A percentile compares a stretch with the other conserved stretches of the same genome.
phyloP scores from a whole-genome alignment of 2,329 filamentous ascomycete species.

The Stagonosporopsis rhizophila region DNA sequence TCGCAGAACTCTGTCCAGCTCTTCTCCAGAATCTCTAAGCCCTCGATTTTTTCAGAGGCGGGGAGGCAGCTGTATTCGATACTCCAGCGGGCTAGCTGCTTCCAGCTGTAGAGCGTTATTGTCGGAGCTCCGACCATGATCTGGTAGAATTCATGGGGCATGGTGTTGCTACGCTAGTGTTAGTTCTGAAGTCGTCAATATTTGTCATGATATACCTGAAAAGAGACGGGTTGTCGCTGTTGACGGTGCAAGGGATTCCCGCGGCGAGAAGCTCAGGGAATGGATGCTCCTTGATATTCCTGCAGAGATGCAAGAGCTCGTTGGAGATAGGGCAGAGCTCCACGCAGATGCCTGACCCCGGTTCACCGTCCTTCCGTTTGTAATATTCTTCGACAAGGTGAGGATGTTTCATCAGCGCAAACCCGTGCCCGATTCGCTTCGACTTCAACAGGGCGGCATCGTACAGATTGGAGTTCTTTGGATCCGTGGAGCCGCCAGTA shows the following conservation, averaged over 20 bases:
- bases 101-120: conserved; percentile 74
- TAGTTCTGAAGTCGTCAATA: neutral
- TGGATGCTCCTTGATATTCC: conserved; percentile 69
- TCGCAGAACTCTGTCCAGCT: conserved; percentile 67
- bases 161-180: conserved; percentile 62
- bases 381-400: conserved; percentile 73
- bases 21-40: conserved; percentile 57
- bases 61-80: conserved; percentile 54
- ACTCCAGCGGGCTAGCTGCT: conserved; percentile 63
- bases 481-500: conserved; percentile 67
- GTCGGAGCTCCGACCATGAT: conserved; percentile 71
- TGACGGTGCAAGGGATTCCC: conserved; percentile 75
- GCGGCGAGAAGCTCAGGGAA: conserved; percentile 74
- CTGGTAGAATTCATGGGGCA: conserved; percentile 81
- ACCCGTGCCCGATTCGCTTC: conserved; percentile 77
- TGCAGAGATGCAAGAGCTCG: conserved; percentile 74
- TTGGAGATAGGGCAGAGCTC: conserved; percentile 81
- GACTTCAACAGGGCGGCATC: conserved; percentile 71
- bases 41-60: conserved; percentile 49
- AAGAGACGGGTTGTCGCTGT: conserved; percentile 76
- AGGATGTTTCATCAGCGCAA: conserved; percentile 69
- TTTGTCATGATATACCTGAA: conserved; percentile 61
- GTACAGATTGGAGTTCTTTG: conserved; percentile 66
- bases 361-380: conserved; percentile 42
- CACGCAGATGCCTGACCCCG: conserved; percentile 64